A percentile compares a stretch with the other conserved stretches of the same genome.
These are phyloP conservation scores for Basipetospora chlamydospora DNA, from an alignment of 2,329 filamentous ascomycete genomes.

Conservation along the genomic window DNA sequence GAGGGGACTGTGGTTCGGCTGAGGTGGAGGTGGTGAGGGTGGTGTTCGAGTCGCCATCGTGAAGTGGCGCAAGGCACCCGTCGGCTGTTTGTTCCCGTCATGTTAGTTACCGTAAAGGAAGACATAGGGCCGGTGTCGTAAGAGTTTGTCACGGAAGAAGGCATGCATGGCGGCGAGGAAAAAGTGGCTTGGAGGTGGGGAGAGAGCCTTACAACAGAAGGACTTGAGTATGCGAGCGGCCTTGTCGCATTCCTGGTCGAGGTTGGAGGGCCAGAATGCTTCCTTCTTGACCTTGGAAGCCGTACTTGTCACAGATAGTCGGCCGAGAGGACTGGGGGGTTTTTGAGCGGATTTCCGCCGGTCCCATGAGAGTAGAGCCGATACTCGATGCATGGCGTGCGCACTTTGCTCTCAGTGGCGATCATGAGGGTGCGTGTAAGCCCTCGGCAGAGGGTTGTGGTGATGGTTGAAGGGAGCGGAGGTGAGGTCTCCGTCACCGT, in stretches of 20 bases:
- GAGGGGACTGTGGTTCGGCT: slow-evolving; percentile 30
- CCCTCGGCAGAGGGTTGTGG: neutral
- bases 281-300: slow-evolving; percentile 21
- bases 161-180: neutral
- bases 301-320: slow-evolving; percentile 27
- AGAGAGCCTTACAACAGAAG: slow-evolving; percentile 58
- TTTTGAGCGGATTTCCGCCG: slow-evolving; percentile 9
- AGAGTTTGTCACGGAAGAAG: neutral
- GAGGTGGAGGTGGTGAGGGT: slow-evolving; percentile 11
- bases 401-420: neutral
- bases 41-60: slow-evolving; percentile 17
- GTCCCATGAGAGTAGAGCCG: slow-evolving; percentile 10
- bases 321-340: slow-evolving; percentile 1
- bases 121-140: neutral
- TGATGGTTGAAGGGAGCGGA: neutral
- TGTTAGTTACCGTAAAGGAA: neutral
- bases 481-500: neutral
- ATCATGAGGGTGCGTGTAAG: slow-evolving; percentile 1
- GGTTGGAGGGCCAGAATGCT: slow-evolving; percentile 70
- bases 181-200: slow-evolving; percentile 7
- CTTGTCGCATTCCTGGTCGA: slow-evolving; percentile 86
- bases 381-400: slow-evolving; percentile 10
- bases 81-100: slow-evolving; percentile 25
- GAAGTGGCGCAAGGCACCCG: slow-evolving; percentile 36
- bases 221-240: slow-evolving; percentile 77